Base-by-base conservation (phyloP, 495 filamentous ascomycete species). In the Aspergillus olivimuriae region DNA sequence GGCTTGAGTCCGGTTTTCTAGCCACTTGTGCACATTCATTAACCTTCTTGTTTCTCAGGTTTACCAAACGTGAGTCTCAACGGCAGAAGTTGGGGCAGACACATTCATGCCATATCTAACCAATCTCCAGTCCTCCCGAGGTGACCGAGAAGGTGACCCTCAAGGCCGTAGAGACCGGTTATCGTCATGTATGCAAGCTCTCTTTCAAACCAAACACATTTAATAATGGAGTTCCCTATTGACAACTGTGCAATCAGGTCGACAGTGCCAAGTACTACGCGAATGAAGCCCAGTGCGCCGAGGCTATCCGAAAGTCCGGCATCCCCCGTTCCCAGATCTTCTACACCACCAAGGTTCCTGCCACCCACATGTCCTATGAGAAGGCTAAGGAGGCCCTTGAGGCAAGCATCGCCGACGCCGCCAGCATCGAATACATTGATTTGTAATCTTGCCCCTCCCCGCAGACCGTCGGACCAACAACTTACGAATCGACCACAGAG, bases 121-220 rank as follows among this genome's bases (percentile, higher is more conserved):
- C n/a, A 3, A 20, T 21, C 17, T 19, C 21, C 39, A 79, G 73
- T 9, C 78, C 78, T 4, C 56, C 77, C n/a, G 60, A 68, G 56
- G 63, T 70, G 12, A 74, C 76, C 19, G 75, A 80, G 65, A 62
- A 66, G 33, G 72, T 83, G 33, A 68, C 77, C 22, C 43, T 70
- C 7, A 76, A 87, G 50, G 80, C 87, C 3, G 62, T 92, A 38
- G 69, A 81, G 52, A 56, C 63, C 4, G 87, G 87, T 28, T 92
- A 90, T 50, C 80, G 82, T 33, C 86, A 87, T 63, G 80, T 83
- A 61, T 46, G 72, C 1, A n/a, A n/a, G n/a, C n/a, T n/a, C n/a
- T n/a, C n/a, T n/a, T n/a, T n/a, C n/a, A n/a, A n/a, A n/a, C n/a
- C n/a, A n/a, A n/a, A n/a, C n/a, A n/a, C n/a, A n/a, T n/a, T n/a